These are phyloP conservation scores for Arthrinium puccinioides DNA, from an alignment of 2,329 filamentous ascomycete species.

Conservation along the genomic window DNA sequence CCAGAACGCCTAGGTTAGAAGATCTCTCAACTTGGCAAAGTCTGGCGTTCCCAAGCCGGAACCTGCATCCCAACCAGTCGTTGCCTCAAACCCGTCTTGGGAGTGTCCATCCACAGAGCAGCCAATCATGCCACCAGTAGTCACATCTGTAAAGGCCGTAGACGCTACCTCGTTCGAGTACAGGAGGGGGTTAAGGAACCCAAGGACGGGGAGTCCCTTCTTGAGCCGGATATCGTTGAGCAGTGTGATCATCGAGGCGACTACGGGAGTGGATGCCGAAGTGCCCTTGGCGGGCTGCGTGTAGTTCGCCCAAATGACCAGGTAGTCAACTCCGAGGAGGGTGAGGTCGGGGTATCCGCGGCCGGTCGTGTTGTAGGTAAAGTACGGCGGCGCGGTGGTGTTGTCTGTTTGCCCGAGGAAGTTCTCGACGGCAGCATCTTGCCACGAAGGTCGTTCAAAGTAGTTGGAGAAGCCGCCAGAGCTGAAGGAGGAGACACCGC, in stretches of 20 bases:
- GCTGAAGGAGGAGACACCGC: constrained; percentile 8
- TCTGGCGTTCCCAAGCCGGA: constrained; percentile 41
- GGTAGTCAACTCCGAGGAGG: constrained; percentile 33
- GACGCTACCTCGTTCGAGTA: constrained; percentile 31
- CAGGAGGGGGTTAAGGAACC: constrained; percentile 45
- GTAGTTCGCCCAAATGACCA: constrained; percentile 28
- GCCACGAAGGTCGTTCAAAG: constrained; percentile 39
- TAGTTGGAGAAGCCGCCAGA: constrained; percentile 44
- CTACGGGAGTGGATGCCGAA: constrained; percentile 43
- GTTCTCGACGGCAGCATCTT: constrained; percentile 13
- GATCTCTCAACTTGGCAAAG: constrained; percentile 19
- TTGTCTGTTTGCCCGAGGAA: background rate
- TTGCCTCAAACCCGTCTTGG: constrained; percentile 36
- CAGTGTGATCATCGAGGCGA: constrained; percentile 46
- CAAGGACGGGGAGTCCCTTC: constrained; percentile 38
- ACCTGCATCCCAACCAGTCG: constrained; percentile 38
- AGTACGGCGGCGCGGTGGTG: background rate
- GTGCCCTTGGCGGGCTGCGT: constrained; percentile 18
- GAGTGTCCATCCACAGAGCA: constrained; percentile 27
- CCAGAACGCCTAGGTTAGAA: background rate
- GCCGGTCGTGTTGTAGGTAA: constrained; percentile 22
- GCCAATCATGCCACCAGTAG: constrained; percentile 28
- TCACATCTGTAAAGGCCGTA: constrained; percentile 32
- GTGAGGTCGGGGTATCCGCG: constrained; percentile 46
- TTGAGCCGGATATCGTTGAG: constrained; percentile 47